Percentiles rank a stretch among this genome's conserved stretches.
These are phyloP conservation scores for Eucalyptus coolabah DNA, from an alignment of 345 rosid species.

Conservation along the genomic window DNA sequence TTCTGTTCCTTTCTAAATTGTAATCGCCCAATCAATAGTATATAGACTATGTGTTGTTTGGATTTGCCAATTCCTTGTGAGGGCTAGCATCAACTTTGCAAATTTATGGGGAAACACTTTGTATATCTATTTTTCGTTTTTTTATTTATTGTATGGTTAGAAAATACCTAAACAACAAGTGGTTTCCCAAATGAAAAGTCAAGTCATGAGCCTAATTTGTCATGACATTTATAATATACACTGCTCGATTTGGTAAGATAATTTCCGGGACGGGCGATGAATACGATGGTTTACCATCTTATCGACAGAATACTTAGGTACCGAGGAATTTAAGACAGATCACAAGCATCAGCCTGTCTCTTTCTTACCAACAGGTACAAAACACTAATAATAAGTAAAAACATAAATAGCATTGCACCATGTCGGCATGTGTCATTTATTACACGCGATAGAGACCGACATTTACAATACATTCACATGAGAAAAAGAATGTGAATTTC, in stretches of 20 bases:
- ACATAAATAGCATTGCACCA: not conserved
- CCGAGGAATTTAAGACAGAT: not conserved
- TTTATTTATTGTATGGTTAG: not conserved
- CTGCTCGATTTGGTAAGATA: not conserved
- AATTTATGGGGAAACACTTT: not conserved
- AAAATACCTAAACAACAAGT: not conserved
- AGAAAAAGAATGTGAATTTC: not conserved
- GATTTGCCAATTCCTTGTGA: not conserved
- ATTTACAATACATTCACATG: not conserved
- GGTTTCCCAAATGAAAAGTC: not conserved
- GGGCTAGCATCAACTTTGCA: not conserved
- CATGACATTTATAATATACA: not conserved
- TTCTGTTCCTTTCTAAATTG: rapidly evolving
- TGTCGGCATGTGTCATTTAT: not conserved
- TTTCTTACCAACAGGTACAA: not conserved
- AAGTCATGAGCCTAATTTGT: not conserved
- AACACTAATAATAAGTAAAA: not conserved
- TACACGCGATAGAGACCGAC: not conserved
- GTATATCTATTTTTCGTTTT: not conserved
- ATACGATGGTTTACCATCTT: not conserved
- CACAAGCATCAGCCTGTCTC: not conserved
- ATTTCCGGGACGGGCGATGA: not conserved
- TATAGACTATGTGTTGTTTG: rapidly evolving
- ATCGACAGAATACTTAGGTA: not conserved
- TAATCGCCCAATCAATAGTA: not conserved